Percentiles rank a stretch among this genome's conserved stretches.
These are phyloP conservation scores for Kodamaea leandrae DNA, from an alignment of 805 yeast species.

Conservation along the genomic window DNA sequence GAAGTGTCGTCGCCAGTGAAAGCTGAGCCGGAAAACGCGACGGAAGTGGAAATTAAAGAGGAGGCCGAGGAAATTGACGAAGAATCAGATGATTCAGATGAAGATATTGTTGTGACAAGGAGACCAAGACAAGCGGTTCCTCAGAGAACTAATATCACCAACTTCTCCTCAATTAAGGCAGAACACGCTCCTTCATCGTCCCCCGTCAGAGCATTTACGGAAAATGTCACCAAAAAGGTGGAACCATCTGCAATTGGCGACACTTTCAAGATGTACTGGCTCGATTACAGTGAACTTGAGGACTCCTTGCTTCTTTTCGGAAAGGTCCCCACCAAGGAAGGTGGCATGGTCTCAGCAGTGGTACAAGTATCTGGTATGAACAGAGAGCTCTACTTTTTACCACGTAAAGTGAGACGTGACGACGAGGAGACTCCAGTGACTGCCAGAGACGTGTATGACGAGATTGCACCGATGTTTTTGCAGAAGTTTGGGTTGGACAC, in stretches of 20 bases:
- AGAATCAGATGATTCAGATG: conserved; percentile 47
- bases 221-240: conserved; percentile 34
- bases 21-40: conserved; percentile 4
- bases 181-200: conserved; percentile 21
- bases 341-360: conserved; percentile 65
- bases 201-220: conserved; percentile 17
- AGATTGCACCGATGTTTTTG: conserved; percentile 64
- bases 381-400: conserved; percentile 76
- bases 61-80: conserved; percentile 20
- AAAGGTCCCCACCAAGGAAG: conserved; percentile 60
- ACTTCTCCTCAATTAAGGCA: conserved; percentile 39
- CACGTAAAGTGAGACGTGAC: conserved; percentile 47
- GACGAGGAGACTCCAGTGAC: conserved; percentile 41
- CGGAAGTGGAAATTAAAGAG: conserved; percentile 4
- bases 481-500: conserved; percentile 59
- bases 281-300: conserved; percentile 81
- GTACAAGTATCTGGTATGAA: conserved; percentile 68
- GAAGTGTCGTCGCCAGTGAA: neutral
- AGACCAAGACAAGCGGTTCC: conserved; percentile 47
- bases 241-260: conserved; percentile 23
- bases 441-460: conserved; percentile 72
- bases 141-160: conserved; percentile 39
- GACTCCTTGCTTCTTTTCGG: conserved; percentile 74
- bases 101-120: conserved; percentile 53
- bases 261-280: conserved; percentile 77